Base-by-base conservation (phyloP, 306 rosid species). In the Calophaca sinica region DNA sequence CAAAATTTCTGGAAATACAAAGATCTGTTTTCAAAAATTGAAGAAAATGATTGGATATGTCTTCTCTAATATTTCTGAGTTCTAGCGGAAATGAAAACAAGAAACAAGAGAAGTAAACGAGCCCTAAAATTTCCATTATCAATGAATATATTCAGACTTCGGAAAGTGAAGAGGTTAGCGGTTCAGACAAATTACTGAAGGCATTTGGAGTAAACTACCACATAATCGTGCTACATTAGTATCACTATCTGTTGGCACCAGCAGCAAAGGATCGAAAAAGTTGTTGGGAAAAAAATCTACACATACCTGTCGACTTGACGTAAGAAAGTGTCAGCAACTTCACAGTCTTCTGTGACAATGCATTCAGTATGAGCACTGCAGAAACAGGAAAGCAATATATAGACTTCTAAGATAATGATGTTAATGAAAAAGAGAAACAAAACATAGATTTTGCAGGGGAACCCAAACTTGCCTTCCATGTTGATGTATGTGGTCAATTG, bases 361-460 rank as follows among this genome's bases (percentile, higher is more conserved):
- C 96, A 92, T 32, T 89, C 99, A 13, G 96, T 88, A 74, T 92
- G 97, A 55, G 81, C 63, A 79, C 99, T 94, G 94, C 85, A 79
- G 78, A 33, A 80, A 60, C 58, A 49, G 39, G 38, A 45, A 41
- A 14, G n/a, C 38, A 68, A 68, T n/a, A n/a, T 36, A 53, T 29
- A 58, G 15, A 49, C 44, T 39, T 48, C 66, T 60, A 62, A 57
- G 44, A 26, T 10, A 13, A 70, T 15, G 12, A 33, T 63, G 68
- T 13, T n/a, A 28, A 50, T 5, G 32, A 54, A 44, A 36, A 6
- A 59, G 12, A 63, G 62, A 68, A 66, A 14, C 46, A 12, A 45
- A 13, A 64, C 11, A 13, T 5, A 52, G 28, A 49, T 60, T 62
- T 78, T 15, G 72, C 14, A 63, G 9, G 68, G 60, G 26, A 69